Conservation (phyloP, 2,329 filamentous ascomycete species). For the Phoma sp. region DNA sequence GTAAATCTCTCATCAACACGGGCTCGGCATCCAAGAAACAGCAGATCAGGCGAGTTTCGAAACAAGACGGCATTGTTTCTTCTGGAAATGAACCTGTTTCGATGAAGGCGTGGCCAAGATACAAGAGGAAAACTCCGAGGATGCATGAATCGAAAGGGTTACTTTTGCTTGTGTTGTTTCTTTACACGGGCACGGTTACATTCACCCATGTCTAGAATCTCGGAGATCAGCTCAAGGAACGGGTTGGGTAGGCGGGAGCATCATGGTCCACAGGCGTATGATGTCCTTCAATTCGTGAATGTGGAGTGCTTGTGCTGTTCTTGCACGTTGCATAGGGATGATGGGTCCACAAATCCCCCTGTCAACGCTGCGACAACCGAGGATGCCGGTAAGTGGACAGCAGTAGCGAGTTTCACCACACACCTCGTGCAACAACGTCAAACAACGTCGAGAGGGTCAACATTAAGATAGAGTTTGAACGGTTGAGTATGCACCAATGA, state of each 20-base stretch:
- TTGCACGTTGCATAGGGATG: slow-evolving; percentile 1
- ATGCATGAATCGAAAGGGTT: background rate
- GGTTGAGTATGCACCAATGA: background rate
- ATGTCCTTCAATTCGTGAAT: slow-evolving; percentile 10
- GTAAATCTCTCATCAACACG: background rate
- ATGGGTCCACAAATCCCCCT: slow-evolving; percentile 2
- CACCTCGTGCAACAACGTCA: slow-evolving; percentile 10
- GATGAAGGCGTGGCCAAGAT: background rate
- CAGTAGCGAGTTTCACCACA: slow-evolving; percentile 13
- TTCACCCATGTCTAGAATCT: slow-evolving; percentile 2
- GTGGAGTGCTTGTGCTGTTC: slow-evolving; percentile 2
- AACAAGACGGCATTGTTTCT: slow-evolving; percentile 17
- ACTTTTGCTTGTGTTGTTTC: slow-evolving; percentile 1
- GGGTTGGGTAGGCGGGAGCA: background rate
- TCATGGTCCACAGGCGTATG: background rate
- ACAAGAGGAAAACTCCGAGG: background rate
- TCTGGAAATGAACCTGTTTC: slow-evolving; percentile 10
- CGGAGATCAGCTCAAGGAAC: slow-evolving; percentile 5
- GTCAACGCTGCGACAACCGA: slow-evolving; percentile 9
- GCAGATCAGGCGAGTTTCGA: slow-evolving; percentile 14
- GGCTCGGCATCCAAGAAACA: slow-evolving; percentile 3
- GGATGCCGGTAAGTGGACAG: slow-evolving; percentile 5
- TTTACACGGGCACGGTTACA: background rate
- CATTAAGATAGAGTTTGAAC: background rate
- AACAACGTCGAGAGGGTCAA: slow-evolving; percentile 11